Evolutionary conservation across 75 land plant genomes (phyloP).

Genomic region (Selaginella tamariscina): DNA sequence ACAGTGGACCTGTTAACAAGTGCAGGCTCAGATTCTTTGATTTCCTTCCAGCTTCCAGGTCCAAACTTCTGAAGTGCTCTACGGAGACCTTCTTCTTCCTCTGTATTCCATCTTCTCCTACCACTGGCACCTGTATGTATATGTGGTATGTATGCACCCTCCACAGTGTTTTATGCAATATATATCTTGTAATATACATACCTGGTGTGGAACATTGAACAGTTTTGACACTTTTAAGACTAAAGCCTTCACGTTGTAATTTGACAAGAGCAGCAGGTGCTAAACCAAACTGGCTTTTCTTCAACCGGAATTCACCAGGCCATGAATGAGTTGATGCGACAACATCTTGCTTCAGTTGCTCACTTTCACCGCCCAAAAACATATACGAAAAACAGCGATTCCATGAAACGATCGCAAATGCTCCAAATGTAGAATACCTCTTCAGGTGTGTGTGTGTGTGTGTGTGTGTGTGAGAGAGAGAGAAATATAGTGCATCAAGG

Average conservation of each 20-base stretch:
- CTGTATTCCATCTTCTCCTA: slow-evolving; percentile 8
- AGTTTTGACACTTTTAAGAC: background rate
- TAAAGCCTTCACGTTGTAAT: slow-evolving; percentile 14
- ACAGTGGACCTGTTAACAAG: slow-evolving; percentile 15
- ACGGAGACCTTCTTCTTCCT: slow-evolving; percentile 28
- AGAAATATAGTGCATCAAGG: background rate
- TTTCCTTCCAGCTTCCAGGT: slow-evolving; percentile 42
- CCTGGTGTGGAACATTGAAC: background rate
- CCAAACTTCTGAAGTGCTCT: slow-evolving; percentile 30
- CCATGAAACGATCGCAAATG: too few relatives aligned
- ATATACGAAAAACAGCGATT: slow-evolving; percentile 79
- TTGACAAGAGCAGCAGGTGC: slow-evolving; percentile 87
- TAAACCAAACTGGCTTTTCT: slow-evolving; percentile 41
- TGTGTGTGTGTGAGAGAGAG: too few relatives aligned
- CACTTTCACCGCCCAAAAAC: slow-evolving; percentile 53
- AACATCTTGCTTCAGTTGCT: slow-evolving; percentile 43
- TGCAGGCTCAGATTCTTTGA: slow-evolving; percentile 33
- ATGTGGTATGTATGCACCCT: too few relatives aligned
- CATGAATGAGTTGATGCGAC: slow-evolving; percentile 58
- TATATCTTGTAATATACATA: background rate
- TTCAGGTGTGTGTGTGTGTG: too few relatives aligned
- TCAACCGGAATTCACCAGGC: slow-evolving; percentile 59
- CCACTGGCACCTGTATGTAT: slow-evolving; percentile 7
- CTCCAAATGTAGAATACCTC: slow-evolving; percentile 43
- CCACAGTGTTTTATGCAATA: too few relatives aligned